Evolutionary conservation across 2,329 filamentous ascomycete genomes (phyloP).

Genomic region (Dendrostoma leiphaemia): DNA sequence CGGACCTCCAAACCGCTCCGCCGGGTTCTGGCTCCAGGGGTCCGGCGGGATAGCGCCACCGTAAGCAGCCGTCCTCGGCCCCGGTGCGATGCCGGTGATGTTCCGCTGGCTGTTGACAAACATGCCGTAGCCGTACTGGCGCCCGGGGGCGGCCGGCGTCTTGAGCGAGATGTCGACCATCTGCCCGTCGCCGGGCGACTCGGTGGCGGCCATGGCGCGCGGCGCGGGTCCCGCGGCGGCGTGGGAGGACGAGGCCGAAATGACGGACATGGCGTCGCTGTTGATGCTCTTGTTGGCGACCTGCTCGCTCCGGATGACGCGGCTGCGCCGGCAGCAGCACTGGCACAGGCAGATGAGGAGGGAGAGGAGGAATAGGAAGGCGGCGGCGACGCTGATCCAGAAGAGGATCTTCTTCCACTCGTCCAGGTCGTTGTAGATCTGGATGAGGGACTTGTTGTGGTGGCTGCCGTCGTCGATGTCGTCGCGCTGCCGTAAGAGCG

Average conservation of each 20-base stretch:
- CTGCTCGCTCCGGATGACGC: neutral
- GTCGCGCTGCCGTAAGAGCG: neutral
- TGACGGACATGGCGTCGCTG: neutral
- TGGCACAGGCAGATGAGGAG: neutral
- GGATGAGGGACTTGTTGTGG: neutral
- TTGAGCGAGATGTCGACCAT: slow-evolving; percentile 3
- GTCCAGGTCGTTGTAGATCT: neutral
- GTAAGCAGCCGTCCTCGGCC: neutral
- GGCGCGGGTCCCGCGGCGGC: no score
- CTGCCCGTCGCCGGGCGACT: neutral
- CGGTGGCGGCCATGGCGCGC: neutral
- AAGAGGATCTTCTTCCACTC: slow-evolving; percentile 2
- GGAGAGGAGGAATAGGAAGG: neutral
- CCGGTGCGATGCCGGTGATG: slow-evolving; percentile 1
- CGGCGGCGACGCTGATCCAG: neutral
- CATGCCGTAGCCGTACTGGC: neutral
- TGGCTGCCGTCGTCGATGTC: neutral
- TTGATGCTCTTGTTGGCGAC: neutral
- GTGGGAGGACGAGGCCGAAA: slow-evolving; percentile 2
- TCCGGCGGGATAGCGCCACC: neutral
- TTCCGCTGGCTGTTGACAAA: slow-evolving; percentile 4
- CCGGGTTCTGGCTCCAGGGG: neutral
- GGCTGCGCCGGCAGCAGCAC: slow-evolving; percentile 1
- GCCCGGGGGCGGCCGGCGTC: neutral
- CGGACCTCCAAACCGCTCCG: neutral